Evolutionary conservation across 1,139 yeast genomes (phyloP), one percentile per base, ranked within the genome.

Genomic region (Nadsonia commutata): DNA sequence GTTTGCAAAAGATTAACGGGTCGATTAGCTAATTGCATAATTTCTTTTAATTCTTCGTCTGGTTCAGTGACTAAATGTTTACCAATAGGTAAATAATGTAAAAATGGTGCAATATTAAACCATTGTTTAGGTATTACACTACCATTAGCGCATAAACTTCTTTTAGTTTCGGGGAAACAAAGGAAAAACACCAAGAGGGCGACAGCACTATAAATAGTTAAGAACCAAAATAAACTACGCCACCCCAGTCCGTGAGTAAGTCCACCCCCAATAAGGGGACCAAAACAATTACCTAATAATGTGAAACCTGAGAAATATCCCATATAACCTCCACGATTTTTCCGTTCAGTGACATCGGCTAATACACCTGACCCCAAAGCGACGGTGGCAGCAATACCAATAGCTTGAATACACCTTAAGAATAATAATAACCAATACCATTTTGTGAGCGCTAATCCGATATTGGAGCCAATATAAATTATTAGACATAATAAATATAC

Each of bases 201-300:
- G 1, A 67, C 66, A 1, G 77, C 76, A 17, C 78, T 70, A 3
- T 78, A 72, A 19, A 80, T 75, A 3, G 80, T 76, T 43, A 81
- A 60, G 49, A 82, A 80, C 75, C 84, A 78, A 54, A 83, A 84
- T 19, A 82, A 76, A 0, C 84, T 77, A 47, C 85, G 67, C 93
- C 94, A 83, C 11, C 73, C 70, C 66, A 80, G 73, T 17, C 69
- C 59, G 2, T 72, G 61, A 2, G 78, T 72, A 33, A 83, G 58
- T 0, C 71, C 74, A 6, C 88, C 81, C 18, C 94, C 94, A 20
- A 83, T 61, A 11, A 83, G 61, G 0, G 93, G 85, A 5, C 94
- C 88, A 48, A 81, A 66, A 0, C 84, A 85, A 53, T 77, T 80
- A 1, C 93, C 94, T 18, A 80, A 54, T 7, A 80, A 66, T 2